Evolutionary conservation across 2,329 filamentous ascomycete genomes (phyloP).

Genomic region (Rachicladosporium sp.): DNA sequence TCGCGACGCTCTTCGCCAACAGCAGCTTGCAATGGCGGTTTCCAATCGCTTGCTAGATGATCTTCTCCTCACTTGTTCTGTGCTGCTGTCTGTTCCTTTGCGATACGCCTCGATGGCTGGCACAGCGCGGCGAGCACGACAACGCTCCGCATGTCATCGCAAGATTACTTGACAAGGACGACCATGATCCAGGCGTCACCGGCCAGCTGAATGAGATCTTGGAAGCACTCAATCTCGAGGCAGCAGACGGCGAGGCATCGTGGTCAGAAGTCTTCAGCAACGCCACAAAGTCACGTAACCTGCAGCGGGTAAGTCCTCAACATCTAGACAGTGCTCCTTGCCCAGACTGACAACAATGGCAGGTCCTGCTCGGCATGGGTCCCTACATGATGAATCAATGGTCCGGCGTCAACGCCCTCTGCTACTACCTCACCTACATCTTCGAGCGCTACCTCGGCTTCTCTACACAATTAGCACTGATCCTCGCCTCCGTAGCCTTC

Average conservation of each 20-base stretch:
- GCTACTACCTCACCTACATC: slow-evolving; percentile 21
- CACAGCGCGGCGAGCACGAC: slow-evolving; percentile 15
- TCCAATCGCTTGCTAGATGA: slow-evolving; percentile 18
- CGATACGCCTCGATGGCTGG: slow-evolving; percentile 20
- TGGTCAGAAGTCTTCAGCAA: slow-evolving; percentile 28
- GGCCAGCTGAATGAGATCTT: slow-evolving; percentile 26
- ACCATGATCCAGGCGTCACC: slow-evolving; percentile 21
- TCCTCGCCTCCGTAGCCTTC: slow-evolving; percentile 21
- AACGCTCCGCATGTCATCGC: slow-evolving; percentile 19
- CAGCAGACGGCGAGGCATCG: slow-evolving; percentile 20
- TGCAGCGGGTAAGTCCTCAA: slow-evolving; percentile 18
- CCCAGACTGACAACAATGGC: too few relatives aligned
- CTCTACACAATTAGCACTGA: slow-evolving; percentile 17
- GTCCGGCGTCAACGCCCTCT: slow-evolving; percentile 15
- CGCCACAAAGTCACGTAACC: slow-evolving; percentile 22
- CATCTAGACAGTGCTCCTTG: slow-evolving; percentile 18
- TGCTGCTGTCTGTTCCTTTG: slow-evolving; percentile 17
- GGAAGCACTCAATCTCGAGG: slow-evolving; percentile 22
- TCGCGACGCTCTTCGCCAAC: slow-evolving; percentile 16
- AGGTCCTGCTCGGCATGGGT: slow-evolving; percentile 26
- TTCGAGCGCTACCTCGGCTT: slow-evolving; percentile 18
- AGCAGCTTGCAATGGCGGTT: slow-evolving; percentile 19
- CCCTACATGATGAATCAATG: slow-evolving; percentile 24
- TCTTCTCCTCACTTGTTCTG: slow-evolving; percentile 19
- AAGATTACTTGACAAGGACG: slow-evolving; percentile 21